These are phyloP conservation scores for Ichthyophthirius multifiliis DNA, from an alignment of 169 alveolate genomes.

Conservation along the genomic window DNA sequence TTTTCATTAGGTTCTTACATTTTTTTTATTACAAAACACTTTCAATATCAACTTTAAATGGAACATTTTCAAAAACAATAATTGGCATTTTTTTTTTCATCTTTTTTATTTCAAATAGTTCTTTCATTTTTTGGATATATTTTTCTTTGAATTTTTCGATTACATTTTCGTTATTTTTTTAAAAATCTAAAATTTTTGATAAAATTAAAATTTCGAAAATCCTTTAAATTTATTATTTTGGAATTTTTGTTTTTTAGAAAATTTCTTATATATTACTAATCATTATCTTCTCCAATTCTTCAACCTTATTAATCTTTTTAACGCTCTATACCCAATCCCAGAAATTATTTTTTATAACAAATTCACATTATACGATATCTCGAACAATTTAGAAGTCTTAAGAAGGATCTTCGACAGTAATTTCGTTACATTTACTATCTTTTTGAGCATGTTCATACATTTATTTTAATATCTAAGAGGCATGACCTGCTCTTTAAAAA, in stretches of 20 bases:
- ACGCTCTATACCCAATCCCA: not conserved
- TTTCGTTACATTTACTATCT: not conserved
- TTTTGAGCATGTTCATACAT: not conserved
- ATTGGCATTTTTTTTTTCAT: not conserved
- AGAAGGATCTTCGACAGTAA: not conserved
- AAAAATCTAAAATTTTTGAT: not conserved
- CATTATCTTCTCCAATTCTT: not conserved
- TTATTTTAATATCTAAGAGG: not conserved
- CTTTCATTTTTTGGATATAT: not conserved
- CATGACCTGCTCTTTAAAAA: not conserved
- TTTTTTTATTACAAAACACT: not conserved
- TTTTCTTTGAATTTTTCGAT: not conserved
- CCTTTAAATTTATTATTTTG: not conserved
- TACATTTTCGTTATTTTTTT: not conserved
- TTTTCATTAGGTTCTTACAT: not conserved
- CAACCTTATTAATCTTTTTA: not conserved
- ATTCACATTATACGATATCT: not conserved
- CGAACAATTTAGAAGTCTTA: not conserved
- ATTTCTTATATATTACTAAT: not conserved
- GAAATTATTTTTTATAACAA: not conserved
- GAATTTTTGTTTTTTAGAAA: not conserved
- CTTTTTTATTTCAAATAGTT: not conserved
- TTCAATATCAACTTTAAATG: not conserved
- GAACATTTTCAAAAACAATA: not conserved
- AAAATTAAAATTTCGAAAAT: not conserved